Base-by-base conservation (phyloP, 371 early-diverging fungal genomes). In the Smittium culicis region DNA sequence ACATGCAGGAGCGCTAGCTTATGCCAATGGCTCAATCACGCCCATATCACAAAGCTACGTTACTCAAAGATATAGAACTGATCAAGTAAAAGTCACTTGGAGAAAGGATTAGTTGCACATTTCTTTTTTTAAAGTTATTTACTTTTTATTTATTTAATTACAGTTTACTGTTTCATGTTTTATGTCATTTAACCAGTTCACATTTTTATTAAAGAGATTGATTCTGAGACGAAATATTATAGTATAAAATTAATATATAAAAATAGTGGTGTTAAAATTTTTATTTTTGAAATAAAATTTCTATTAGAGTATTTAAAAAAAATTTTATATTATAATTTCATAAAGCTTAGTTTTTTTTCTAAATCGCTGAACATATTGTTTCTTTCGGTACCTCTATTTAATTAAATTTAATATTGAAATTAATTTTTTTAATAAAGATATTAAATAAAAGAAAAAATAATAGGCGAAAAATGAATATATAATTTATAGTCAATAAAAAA, bases 21-120 rank as follows among this genome's bases (percentile, higher is more conserved):
- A 81, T 73, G 81, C 79, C 31, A 85, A 87, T 27, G 90, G 88
- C 1, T 86, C 81, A 64, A 79, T 79, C 5, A 90, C 91, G 0
- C 81, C 85, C 1, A 72, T 98, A 45, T 85, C 88, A 59, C 88
- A 93, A 67, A 93, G 93, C 34, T 87, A 86, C 70, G 87, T 95
- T 71, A 96, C 99, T 20, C 99, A 99, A 78, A 83, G 98, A 77
- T 96, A 87, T 76, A 83, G 96, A 72, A 96, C 96, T 1, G 96
- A 96, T 67, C 86, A 90, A 61, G 93, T 94, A 1, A 83, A 87
- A 73, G 88, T 94, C 33, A 86, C 88, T 33, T 96, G 96, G 96
- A 79, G 94, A 75, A 11, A 30, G n/a, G n/a, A n/a, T n/a, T n/a
- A n/a, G n/a, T n/a, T n/a, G n/a, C n/a, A n/a, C n/a, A n/a, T n/a